These are phyloP conservation scores for Ogataea nitratoaversa DNA, from an alignment of 805 yeast species.

Conservation along the genomic window DNA sequence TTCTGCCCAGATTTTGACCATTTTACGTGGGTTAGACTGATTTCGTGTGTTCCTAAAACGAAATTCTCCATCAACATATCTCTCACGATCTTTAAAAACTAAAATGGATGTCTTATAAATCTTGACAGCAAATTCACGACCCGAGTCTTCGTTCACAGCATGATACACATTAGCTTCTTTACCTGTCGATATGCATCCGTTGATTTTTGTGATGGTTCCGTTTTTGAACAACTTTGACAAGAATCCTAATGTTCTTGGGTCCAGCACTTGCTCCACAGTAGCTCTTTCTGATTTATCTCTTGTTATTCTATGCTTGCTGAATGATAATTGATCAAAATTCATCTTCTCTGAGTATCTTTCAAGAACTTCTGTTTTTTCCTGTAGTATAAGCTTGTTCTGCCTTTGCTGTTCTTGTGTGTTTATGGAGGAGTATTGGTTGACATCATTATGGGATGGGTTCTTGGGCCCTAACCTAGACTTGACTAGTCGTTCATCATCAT, in stretches of 20 bases:
- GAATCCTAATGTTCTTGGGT: constrained; percentile 87
- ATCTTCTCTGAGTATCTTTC: constrained; percentile 63
- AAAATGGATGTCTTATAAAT: constrained; percentile 94
- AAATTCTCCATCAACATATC: constrained; percentile 95
- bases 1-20: constrained; percentile 99
- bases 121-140: constrained; percentile 77
- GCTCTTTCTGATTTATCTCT: constrained; percentile 92
- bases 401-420: constrained; percentile 1
- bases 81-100: constrained; percentile 94
- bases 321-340: constrained; percentile 55
- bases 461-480: neutral
- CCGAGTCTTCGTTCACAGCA: constrained; percentile 47
- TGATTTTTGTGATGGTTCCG: constrained; percentile 78
- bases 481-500: neutral
- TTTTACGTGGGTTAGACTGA: constrained; percentile 90
- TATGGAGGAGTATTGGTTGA: neutral
- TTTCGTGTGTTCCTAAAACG: constrained; percentile 81
- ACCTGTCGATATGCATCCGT: constrained; percentile 95
- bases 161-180: constrained; percentile 98
- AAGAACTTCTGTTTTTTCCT: constrained; percentile 46
- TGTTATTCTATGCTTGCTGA: constrained; percentile 52
- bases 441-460: constrained; percentile 1
- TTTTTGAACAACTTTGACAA: constrained; percentile 76
- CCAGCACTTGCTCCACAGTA: constrained; percentile 93
- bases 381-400: constrained; percentile 9